A percentile compares a stretch with the other conserved stretches of the same genome.
phyloP scores from a whole-genome alignment of 164 flowering plant genomes.

The Piper betle region DNA sequence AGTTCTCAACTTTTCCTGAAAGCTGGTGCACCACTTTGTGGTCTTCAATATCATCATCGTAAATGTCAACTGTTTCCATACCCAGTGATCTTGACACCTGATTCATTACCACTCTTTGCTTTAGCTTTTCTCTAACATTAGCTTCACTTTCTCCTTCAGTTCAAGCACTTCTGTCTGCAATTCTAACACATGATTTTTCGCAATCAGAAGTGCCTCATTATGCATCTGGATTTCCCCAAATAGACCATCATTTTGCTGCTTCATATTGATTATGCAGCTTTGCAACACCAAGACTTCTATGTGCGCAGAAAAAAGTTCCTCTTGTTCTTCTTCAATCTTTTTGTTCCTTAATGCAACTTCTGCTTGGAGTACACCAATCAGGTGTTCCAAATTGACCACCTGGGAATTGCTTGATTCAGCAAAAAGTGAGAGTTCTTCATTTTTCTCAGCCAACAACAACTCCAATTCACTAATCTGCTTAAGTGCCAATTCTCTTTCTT shows the following conservation, averaged over 20 bases:
- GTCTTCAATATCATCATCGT: conserved; percentile 16
- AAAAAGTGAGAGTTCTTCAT: conserved; percentile 40
- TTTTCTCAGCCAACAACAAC: conserved; percentile 30
- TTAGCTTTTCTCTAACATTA: conserved; percentile 46
- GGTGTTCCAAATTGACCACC: conserved; percentile 35
- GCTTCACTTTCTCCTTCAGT: conserved; percentile 53
- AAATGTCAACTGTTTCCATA: conserved; percentile 14
- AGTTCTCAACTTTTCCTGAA: conserved; percentile 24
- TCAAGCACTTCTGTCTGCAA: conserved; percentile 56
- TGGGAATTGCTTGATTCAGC: conserved; percentile 29
- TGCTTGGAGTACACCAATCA: conserved; percentile 42
- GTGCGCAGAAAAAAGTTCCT: conserved; percentile 55
- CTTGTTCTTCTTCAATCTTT: conserved; percentile 59
- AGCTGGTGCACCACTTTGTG: conserved; percentile 22
- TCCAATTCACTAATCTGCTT: conserved; percentile 42
- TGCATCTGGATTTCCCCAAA: conserved; percentile 52
- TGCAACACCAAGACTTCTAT: conserved; percentile 64
- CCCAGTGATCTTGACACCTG: conserved; percentile 44
- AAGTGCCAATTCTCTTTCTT: conserved; percentile 37
- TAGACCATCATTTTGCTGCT: conserved; percentile 42
- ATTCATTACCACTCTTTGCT: conserved; percentile 35
- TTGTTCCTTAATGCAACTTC: conserved; percentile 35
- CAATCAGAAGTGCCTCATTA: conserved; percentile 40
- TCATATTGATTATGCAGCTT: conserved; percentile 51
- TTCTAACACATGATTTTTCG: conserved; percentile 46